phyloP scores from a whole-genome alignment of 1,139 yeast genomes.

The Entelexis paramagnoliae region DNA sequence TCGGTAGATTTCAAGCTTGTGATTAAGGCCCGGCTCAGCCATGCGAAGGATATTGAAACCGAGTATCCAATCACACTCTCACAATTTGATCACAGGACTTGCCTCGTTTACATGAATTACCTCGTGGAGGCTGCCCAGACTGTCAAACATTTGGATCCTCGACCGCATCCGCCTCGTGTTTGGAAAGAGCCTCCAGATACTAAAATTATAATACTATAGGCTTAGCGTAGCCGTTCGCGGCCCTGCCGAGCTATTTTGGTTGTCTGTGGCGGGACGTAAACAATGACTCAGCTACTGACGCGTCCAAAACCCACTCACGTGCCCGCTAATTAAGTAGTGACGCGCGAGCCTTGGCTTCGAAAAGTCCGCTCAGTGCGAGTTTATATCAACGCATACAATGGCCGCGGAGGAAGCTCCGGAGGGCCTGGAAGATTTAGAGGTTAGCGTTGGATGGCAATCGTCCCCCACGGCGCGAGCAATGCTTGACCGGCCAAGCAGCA shows the following conservation, averaged over 20 bases:
- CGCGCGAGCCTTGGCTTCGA: neutral
- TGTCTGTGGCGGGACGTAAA: neutral
- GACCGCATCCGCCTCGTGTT: slow-evolving; percentile 15
- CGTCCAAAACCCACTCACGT: neutral
- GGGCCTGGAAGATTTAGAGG: slow-evolving; percentile 3
- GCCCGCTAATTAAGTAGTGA: neutral
- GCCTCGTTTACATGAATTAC: slow-evolving; percentile 32
- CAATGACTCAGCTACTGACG: neutral
- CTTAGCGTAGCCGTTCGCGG: too few species aligned
- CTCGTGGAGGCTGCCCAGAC: slow-evolving; percentile 31
- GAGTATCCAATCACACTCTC: slow-evolving; percentile 33
- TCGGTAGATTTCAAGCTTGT: slow-evolving; percentile 30
- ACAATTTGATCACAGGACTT: slow-evolving; percentile 34
- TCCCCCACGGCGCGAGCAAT: slow-evolving; percentile 1
- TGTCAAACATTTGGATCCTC: slow-evolving; percentile 16
- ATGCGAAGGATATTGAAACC: slow-evolving; percentile 34
- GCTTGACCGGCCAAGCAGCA: slow-evolving; percentile 5
- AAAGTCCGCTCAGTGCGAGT: neutral
- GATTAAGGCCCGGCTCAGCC: slow-evolving; percentile 33
- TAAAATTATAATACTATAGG: slow-evolving; percentile 5
- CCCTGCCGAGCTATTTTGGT: too few species aligned
- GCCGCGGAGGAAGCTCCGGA: slow-evolving; percentile 4
- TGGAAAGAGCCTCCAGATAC: slow-evolving; percentile 17
- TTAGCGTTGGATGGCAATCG: slow-evolving; percentile 6
- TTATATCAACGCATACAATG: neutral